These are phyloP conservation scores for Symbiodinium natans DNA, from an alignment of 73 alveolate species.

Conservation along the genomic window DNA sequence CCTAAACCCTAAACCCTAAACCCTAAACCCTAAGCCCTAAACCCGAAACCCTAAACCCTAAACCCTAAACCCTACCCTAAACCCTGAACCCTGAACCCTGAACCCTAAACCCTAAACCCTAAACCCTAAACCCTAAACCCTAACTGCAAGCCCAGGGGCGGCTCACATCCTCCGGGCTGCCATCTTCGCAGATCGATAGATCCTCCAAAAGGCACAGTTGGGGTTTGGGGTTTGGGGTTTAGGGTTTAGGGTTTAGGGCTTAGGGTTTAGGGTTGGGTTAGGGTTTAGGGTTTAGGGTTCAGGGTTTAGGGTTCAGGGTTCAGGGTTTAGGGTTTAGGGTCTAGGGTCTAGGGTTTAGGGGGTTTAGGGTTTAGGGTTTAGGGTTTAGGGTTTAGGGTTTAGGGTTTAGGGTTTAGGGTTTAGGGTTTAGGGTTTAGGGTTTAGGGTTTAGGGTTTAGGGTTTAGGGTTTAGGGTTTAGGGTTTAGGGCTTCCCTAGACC, in stretches of 20 bases:
- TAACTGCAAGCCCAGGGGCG: not conserved
- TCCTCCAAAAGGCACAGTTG: not conserved
- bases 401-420: too few species aligned
- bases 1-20: not conserved
- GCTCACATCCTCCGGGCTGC: not conserved
- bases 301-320: not conserved
- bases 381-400: too few species aligned
- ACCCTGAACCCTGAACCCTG: too few species aligned
- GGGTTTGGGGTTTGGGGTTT: not conserved
- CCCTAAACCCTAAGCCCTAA: not conserved
- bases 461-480: too few species aligned
- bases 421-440: too few species aligned
- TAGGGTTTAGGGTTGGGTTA: not conserved
- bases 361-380: too few species aligned
- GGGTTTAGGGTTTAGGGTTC: not conserved
- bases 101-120: too few species aligned
- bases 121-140: not conserved
- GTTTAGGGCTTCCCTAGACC: too few species aligned
- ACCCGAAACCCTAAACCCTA: not conserved
- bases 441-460: too few species aligned
- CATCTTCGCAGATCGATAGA: not conserved
- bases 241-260: not conserved
- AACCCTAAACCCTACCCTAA: not conserved
- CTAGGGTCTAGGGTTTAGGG: too few species aligned
- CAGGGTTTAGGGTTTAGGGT: not conserved